phyloP scores from a whole-genome alignment of 371 early-diverging fungal species.

The Mycotypha africana region DNA sequence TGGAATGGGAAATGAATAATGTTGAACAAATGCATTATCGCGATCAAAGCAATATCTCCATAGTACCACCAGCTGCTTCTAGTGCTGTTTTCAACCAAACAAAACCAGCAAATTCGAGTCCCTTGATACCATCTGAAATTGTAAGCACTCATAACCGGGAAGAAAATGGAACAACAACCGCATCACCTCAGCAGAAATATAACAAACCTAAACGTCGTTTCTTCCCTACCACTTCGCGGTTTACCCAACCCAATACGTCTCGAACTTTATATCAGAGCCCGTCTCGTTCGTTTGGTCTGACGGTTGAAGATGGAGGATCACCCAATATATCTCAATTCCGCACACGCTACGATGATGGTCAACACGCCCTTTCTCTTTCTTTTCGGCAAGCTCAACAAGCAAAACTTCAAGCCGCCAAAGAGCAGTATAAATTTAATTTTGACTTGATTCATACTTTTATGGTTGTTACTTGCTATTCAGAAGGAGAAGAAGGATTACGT shows the following conservation, averaged over 20 bases:
- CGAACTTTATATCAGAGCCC: background rate
- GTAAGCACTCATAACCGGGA: background rate
- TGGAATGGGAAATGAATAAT: slow-evolving; percentile 66
- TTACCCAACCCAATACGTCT: slow-evolving; percentile 31
- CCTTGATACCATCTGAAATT: background rate
- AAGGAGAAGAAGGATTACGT: slow-evolving; percentile 77
- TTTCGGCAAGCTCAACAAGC: background rate
- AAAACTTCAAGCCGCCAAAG: no score
- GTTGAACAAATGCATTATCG: slow-evolving; percentile 51
- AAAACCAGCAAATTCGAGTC: background rate
- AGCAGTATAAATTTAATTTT: slow-evolving; percentile 44
- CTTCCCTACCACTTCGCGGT: slow-evolving; percentile 42
- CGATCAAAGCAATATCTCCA: slow-evolving; percentile 29
- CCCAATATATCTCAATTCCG: slow-evolving; percentile 12
- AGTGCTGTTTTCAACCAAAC: background rate
- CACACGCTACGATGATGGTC: background rate
- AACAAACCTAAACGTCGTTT: slow-evolving; percentile 17
- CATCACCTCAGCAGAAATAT: background rate
- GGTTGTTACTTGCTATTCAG: slow-evolving; percentile 80
- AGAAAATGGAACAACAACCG: background rate
- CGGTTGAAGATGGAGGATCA: background rate
- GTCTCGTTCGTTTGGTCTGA: background rate
- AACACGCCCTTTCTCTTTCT: background rate
- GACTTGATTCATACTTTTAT: slow-evolving; percentile 45
- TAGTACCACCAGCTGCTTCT: background rate